A percentile compares a stretch with the other conserved stretches of the same genome.
phyloP scores from a whole-genome alignment of 306 rosid genomes.

The Astragalus membranaceus region DNA sequence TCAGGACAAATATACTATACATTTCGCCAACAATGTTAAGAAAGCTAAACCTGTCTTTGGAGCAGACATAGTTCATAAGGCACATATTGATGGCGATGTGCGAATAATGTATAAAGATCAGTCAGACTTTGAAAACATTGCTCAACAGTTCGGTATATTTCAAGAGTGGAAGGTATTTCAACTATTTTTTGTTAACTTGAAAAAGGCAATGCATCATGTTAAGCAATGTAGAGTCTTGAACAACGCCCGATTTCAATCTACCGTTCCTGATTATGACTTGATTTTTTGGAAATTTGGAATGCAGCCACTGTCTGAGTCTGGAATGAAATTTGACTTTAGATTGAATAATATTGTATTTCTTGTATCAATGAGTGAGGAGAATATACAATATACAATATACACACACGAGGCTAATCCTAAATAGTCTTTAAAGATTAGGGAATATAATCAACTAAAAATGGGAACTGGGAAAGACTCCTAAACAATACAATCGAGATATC shows the following conservation, averaged over 20 bases:
- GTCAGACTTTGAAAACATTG: constrained; percentile 61
- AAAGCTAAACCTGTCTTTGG: constrained; percentile 71
- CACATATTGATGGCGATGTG: constrained; percentile 62
- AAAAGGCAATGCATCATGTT: background rate
- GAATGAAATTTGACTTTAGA: background rate
- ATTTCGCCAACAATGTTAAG: constrained; percentile 53
- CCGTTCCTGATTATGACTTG: background rate
- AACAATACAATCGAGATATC: too few species aligned
- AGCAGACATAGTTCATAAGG: constrained; percentile 64
- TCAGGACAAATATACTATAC: constrained; percentile 57
- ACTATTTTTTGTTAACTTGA: constrained; percentile 1
- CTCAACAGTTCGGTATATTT: constrained; percentile 77
- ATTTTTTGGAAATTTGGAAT: constrained; percentile 11
- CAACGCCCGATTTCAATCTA: background rate
- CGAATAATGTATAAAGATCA: constrained; percentile 61
- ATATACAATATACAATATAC: too few species aligned
- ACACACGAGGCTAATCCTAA: too few species aligned
- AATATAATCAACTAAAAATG: too few species aligned
- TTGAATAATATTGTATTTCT: too few species aligned
- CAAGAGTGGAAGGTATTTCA: constrained; percentile 92
- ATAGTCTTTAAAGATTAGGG: too few species aligned
- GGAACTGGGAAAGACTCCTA: too few species aligned
- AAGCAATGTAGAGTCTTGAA: background rate
- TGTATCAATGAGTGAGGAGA: too few species aligned
- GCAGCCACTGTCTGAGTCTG: background rate